phyloP scores from a whole-genome alignment of 148 eudicot genomes.

The Rhododendron ovatum region DNA sequence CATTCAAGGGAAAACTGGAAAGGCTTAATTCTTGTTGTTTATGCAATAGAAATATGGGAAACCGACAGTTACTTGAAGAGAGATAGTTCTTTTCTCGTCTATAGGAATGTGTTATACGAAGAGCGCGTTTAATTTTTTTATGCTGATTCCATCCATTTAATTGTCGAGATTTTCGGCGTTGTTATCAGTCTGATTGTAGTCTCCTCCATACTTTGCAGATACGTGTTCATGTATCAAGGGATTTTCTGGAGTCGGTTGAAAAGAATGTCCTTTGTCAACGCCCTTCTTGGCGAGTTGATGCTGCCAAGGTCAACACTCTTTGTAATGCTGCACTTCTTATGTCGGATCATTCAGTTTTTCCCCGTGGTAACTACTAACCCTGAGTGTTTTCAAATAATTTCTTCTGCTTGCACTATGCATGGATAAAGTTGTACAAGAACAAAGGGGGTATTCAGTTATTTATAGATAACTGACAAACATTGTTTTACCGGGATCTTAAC shows the following conservation, averaged over 20 bases:
- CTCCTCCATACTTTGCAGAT: slow-evolving; percentile 38
- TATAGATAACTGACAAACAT: neutral
- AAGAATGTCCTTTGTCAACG: slow-evolving; percentile 61
- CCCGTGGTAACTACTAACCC: slow-evolving; percentile 50
- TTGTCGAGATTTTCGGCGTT: neutral
- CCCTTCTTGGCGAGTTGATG: slow-evolving; percentile 82
- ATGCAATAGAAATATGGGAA: neutral
- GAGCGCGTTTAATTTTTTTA: neutral
- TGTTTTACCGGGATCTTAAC: neutral
- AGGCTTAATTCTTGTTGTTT: neutral
- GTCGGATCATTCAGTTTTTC: slow-evolving; percentile 88
- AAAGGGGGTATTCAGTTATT: neutral
- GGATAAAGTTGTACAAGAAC: neutral
- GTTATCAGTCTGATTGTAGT: neutral
- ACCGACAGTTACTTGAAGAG: neutral
- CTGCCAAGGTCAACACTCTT: slow-evolving; percentile 55
- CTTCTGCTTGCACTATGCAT: neutral
- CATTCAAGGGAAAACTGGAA: neutral
- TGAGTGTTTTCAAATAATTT: slow-evolving; percentile 1
- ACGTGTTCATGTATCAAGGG: slow-evolving; percentile 52
- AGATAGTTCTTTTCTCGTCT: neutral
- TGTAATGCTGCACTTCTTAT: slow-evolving; percentile 74
- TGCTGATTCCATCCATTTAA: neutral
- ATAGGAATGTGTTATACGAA: neutral
- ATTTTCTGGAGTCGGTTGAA: slow-evolving; percentile 72